A percentile compares a stretch with the other conserved stretches of the same genome.
phyloP scores from a whole-genome alignment of 495 filamentous ascomycete genomes.

The Xylaria grammica region DNA sequence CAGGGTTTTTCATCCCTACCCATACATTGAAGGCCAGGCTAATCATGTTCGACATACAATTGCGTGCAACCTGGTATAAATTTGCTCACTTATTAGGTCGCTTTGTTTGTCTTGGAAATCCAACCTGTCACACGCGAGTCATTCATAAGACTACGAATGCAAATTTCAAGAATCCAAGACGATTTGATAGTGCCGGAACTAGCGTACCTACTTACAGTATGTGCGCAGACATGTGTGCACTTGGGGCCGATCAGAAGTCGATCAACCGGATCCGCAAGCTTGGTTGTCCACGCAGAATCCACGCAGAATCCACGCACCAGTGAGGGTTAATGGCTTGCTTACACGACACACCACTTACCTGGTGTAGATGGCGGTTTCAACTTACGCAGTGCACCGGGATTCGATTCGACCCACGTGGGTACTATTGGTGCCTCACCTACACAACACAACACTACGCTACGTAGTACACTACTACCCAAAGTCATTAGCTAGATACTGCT shows the following conservation, averaged over 20 bases:
- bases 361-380: conserved; percentile 24
- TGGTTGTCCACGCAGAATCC: conserved; percentile 1
- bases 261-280: conserved; percentile 6
- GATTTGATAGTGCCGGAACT: neutral
- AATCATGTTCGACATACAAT: no score
- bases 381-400: neutral
- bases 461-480: no score
- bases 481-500: no score
- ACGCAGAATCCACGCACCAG: neutral
- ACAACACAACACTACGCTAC: neutral
- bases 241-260: neutral
- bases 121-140: neutral
- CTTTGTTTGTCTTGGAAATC: neutral
- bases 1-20: no score
- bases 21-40: no score
- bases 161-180: neutral
- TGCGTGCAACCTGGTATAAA: neutral
- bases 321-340: conserved; percentile 1
- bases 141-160: neutral
- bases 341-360: no score
- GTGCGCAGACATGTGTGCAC: neutral
- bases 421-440: neutral
- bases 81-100: neutral
- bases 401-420: conserved; percentile 21
- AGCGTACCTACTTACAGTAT: neutral